A percentile compares a stretch with the other conserved stretches of the same genome.
These are phyloP conservation scores for Flammula alnicola DNA, from an alignment of 1,284 basidiomycete species.

Conservation along the genomic window DNA sequence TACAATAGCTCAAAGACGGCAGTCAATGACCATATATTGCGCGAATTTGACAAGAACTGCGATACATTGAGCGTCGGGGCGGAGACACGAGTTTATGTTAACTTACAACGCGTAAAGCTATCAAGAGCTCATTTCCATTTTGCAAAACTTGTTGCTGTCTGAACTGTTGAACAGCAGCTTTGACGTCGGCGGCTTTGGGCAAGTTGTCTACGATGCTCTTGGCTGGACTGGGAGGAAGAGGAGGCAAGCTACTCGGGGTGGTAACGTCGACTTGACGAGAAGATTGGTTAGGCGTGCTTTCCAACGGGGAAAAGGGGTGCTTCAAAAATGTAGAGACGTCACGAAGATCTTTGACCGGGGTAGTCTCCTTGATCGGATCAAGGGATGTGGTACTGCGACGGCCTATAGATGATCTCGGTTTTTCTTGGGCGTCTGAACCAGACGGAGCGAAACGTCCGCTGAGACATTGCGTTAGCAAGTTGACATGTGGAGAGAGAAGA, in stretches of 20 bases:
- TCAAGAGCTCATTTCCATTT: constrained; percentile 40
- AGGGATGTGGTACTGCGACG: constrained; percentile 39
- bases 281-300: constrained; percentile 28
- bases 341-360: constrained; percentile 49
- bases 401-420: constrained; percentile 29
- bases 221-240: constrained; percentile 37
- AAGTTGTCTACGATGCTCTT: constrained; percentile 41
- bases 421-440: constrained; percentile 19
- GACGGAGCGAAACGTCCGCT: constrained; percentile 30
- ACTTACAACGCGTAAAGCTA: constrained; percentile 48
- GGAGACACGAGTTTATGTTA: constrained; percentile 6
- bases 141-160: constrained; percentile 41
- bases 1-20: constrained; percentile 50
- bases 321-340: constrained; percentile 58
- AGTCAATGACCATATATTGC: constrained; percentile 55
- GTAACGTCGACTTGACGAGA: constrained; percentile 24
- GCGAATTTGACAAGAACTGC: constrained; percentile 60
- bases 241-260: constrained; percentile 43
- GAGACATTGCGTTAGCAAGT: not conserved
- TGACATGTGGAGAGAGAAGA: not conserved
- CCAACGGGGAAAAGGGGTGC: constrained; percentile 35
- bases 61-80: constrained; percentile 7
- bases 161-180: constrained; percentile 38
- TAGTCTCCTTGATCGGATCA: constrained; percentile 45
- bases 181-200: constrained; percentile 33